Conservation (phyloP, 768 basidiomycete genomes). For the Gymnopilus dilepis region DNA sequence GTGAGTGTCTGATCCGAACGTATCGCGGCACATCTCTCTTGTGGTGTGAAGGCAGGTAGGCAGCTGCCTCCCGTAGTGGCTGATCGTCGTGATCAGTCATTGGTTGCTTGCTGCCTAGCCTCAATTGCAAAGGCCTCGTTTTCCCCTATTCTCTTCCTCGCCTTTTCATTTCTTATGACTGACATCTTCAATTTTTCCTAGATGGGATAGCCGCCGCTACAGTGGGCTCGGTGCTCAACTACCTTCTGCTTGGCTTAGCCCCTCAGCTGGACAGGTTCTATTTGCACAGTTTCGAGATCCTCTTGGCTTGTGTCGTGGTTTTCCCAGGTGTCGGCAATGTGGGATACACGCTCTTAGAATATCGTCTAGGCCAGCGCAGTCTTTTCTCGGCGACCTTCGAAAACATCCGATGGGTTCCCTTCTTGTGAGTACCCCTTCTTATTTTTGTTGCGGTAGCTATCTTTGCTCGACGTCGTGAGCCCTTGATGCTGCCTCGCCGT, state of each 20-base stretch:
- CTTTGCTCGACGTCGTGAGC: no score
- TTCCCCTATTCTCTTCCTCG: conserved; percentile 7
- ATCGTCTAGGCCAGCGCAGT: conserved; percentile 69
- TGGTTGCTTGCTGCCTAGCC: conserved; percentile 4
- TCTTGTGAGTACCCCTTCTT: conserved; percentile 60
- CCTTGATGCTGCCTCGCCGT: background rate
- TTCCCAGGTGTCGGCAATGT: conserved; percentile 80
- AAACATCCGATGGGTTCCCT: conserved; percentile 70
- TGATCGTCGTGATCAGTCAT: background rate
- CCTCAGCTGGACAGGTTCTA: conserved; percentile 76
- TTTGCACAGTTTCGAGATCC: conserved; percentile 81
- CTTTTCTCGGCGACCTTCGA: conserved; percentile 55
- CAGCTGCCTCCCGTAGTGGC: background rate
- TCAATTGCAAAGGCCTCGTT: conserved; percentile 1
- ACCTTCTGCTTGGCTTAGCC: conserved; percentile 73
- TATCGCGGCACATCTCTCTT: conserved; percentile 10
- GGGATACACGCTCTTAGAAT: conserved; percentile 75
- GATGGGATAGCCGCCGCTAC: conserved; percentile 73
- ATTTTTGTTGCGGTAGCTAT: no score
- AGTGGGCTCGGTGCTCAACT: conserved; percentile 72
- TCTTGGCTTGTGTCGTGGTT: conserved; percentile 77
- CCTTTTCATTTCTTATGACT: background rate
- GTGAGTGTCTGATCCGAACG: conserved; percentile 31
- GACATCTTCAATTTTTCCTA: conserved; percentile 20
- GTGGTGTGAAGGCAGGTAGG: background rate